Conservation (phyloP, 345 rosid species). For the Salix brachista region DNA sequence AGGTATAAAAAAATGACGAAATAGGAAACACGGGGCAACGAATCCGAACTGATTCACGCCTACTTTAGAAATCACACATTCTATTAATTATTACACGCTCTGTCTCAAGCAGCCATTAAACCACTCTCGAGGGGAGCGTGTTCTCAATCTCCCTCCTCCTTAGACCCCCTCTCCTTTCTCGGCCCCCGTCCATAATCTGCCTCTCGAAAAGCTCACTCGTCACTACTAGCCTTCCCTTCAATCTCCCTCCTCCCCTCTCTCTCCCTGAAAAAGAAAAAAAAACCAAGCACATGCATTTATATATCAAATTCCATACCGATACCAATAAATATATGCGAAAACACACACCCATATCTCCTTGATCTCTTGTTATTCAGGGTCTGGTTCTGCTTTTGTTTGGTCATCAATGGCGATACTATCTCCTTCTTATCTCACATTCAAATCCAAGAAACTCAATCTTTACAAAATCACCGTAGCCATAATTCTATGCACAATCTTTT, state of each 20-base stretch:
- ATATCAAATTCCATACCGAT: too few species aligned
- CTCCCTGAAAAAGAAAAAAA: background rate
- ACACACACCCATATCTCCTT: background rate
- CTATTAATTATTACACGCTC: background rate
- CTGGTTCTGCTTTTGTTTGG: background rate
- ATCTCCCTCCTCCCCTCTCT: background rate
- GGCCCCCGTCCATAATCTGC: background rate
- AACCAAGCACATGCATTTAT: background rate
- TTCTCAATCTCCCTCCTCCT: background rate
- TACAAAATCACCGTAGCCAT: slow-evolving; percentile 35
- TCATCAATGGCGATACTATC: slow-evolving; percentile 11
- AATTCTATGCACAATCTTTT: slow-evolving; percentile 50
- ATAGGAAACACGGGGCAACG: background rate
- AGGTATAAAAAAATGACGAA: background rate
- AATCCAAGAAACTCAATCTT: slow-evolving; percentile 44
- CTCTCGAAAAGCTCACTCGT: slow-evolving; percentile 6
- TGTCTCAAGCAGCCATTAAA: background rate
- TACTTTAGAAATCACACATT: background rate
- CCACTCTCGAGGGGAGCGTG: slow-evolving; percentile 2
- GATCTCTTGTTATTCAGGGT: background rate
- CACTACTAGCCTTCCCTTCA: background rate
- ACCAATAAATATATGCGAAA: background rate
- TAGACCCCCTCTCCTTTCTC: background rate
- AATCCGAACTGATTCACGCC: background rate
- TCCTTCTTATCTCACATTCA: slow-evolving; percentile 3